Conservation (phyloP, 1,284 basidiomycete genomes). For the Pholiota adiposa region DNA sequence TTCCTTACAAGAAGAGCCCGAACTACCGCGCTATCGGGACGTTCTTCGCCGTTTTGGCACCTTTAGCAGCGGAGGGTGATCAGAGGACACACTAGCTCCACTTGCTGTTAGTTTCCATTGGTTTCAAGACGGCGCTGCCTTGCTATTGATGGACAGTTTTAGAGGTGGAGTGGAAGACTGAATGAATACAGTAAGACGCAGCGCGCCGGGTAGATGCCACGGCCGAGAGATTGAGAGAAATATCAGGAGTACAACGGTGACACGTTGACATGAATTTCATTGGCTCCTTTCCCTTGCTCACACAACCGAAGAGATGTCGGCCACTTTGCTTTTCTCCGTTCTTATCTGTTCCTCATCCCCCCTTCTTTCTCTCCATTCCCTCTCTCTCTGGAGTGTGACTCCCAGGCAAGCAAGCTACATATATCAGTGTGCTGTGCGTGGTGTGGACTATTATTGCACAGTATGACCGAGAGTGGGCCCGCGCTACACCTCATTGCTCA, state of each 20-base stretch:
- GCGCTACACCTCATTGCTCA: too few species aligned
- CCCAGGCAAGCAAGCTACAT: too few species aligned
- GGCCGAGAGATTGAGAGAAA: background rate
- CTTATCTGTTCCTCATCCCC: conserved; percentile 3
- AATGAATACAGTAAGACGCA: background rate
- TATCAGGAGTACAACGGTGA: background rate
- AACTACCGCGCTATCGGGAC: background rate
- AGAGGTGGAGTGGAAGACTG: background rate
- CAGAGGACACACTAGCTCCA: background rate
- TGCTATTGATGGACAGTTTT: background rate
- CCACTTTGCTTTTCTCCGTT: too few species aligned
- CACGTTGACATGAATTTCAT: conserved; percentile 3
- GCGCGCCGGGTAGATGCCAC: background rate
- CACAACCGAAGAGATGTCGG: background rate
- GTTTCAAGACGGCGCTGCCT: background rate
- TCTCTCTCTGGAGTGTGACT: too few species aligned
- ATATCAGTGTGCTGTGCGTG: too few species aligned
- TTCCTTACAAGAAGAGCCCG: background rate
- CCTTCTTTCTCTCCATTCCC: conserved; percentile 10
- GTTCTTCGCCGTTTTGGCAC: background rate
- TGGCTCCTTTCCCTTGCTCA: background rate
- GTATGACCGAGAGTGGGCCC: too few species aligned
- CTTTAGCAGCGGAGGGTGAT: background rate
- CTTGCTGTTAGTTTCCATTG: background rate
- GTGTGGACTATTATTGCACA: too few species aligned